Conservation (phyloP, 192 early-diverging fungal species). For the Backusella circina region DNA sequence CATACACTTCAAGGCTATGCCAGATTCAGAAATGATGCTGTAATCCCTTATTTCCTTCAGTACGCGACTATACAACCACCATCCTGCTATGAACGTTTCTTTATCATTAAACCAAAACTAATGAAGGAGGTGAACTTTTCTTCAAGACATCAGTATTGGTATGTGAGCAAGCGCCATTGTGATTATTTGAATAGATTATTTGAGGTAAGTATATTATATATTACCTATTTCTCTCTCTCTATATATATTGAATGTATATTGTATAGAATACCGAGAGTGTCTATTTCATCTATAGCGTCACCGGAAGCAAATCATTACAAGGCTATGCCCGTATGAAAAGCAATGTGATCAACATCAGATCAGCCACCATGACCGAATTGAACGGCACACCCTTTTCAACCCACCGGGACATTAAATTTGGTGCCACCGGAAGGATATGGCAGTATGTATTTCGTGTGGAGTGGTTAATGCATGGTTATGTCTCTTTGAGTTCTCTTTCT, state of each 20-base stretch:
- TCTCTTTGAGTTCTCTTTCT: neutral
- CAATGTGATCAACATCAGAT: neutral
- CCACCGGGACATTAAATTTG: neutral
- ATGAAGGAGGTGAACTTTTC: neutral
- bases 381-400: neutral
- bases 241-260: neutral
- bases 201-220: neutral
- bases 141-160: neutral
- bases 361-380: neutral
- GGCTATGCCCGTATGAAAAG: conserved; percentile 6
- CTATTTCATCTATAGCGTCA: neutral
- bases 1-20: too few relatives aligned
- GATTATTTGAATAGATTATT: neutral
- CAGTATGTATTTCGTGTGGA: neutral
- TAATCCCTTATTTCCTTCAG: neutral
- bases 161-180: neutral
- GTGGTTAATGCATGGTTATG: neutral
- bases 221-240: too few relatives aligned
- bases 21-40: neutral
- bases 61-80: too few relatives aligned
- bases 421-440: neutral
- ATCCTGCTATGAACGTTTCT: neutral
- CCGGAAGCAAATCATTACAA: neutral
- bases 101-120: neutral
- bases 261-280: neutral